phyloP scores from a whole-genome alignment of 257 asterid species.

The Solanum bulbocastanum region DNA sequence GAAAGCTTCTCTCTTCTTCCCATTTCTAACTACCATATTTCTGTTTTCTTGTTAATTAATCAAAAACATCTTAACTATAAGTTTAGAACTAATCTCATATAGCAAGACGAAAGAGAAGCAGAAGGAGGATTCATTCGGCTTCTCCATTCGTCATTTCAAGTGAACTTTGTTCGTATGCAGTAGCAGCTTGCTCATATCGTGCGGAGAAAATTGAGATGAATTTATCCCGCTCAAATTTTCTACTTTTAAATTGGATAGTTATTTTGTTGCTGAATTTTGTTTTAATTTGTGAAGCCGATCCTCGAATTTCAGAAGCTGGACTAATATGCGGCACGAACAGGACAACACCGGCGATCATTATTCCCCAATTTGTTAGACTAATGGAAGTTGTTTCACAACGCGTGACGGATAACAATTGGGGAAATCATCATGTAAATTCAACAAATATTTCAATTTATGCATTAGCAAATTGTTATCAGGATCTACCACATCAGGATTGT shows the following conservation, averaged over 20 bases:
- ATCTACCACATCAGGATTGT: slow-evolving; percentile 59
- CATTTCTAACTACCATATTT: not conserved
- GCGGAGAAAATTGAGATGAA: slow-evolving; percentile 10
- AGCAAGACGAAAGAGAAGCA: not conserved
- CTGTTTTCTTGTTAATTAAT: not conserved
- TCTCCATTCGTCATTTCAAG: not conserved
- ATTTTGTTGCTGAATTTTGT: slow-evolving; percentile 1
- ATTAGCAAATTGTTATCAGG: slow-evolving; percentile 56
- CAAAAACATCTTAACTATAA: not conserved
- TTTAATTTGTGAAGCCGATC: slow-evolving; percentile 28
- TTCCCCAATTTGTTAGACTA: slow-evolving; percentile 39
- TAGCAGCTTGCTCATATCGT: not conserved
- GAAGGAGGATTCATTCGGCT: not conserved
- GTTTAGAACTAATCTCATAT: not conserved
- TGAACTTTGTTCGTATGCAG: not conserved
- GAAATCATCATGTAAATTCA: slow-evolving; percentile 14
- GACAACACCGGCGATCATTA: slow-evolving; percentile 24
- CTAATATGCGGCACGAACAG: slow-evolving; percentile 35
- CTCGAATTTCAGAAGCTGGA: slow-evolving; percentile 57
- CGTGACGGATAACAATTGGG: slow-evolving; percentile 39
- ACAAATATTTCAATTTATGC: slow-evolving; percentile 28
- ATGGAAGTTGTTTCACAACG: slow-evolving; percentile 59
- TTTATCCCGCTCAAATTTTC: slow-evolving; percentile 3
- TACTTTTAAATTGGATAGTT: slow-evolving; percentile 14
- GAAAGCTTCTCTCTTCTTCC: not conserved